Evolutionary conservation across 23 red algal genomes (phyloP), one percentile per base, ranked within the genome.

Genomic region (Gracilaria caudata): DNA sequence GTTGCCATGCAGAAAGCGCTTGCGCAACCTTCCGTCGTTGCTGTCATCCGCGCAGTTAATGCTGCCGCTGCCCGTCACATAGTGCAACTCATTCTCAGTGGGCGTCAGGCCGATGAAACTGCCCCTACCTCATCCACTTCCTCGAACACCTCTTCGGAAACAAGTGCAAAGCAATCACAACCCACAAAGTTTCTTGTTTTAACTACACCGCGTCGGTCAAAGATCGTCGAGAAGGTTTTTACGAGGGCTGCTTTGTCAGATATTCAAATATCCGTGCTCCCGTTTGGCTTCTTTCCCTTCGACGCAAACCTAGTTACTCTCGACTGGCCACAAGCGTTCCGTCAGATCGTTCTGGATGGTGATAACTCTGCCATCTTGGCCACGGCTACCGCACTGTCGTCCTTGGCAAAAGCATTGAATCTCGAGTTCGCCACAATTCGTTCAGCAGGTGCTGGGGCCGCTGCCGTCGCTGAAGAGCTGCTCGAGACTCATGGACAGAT

Each of bases 261-360:
- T 37, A n/a, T 93, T 5, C 80, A 66, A 11, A 60, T 87, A n/a
- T 81, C 80, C 19, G 44, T 74, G 1, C 75, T 93, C 7, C 90
- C 72, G 30, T 81, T 93, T 28, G 90, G 90, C 63, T 94, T 94
- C 61, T 63, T 94, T 43, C 85, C 92, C 32, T 84, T 94, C 68
- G 92, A 94, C 37, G 83, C 58, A 17, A 84, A 88, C 55, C 51
- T 88, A 10, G 70, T 86, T 38, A 89, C 92, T 1, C 84, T 94
- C 54, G 92, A 87, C 54, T 87, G 92, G 92, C 84, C 84, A 10
- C 83, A 81, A 21, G 82, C 84, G 0, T 90, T 75, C 43, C 84
- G 92, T 20, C 73, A 94, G 61, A 68, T 94, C 25, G 77, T 84
- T 21, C 65, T 94, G 51, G 86, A 90, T 60, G 84, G 86, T 36